phyloP scores from a whole-genome alignment of 495 filamentous ascomycete genomes.

The Penicillium lividum region DNA sequence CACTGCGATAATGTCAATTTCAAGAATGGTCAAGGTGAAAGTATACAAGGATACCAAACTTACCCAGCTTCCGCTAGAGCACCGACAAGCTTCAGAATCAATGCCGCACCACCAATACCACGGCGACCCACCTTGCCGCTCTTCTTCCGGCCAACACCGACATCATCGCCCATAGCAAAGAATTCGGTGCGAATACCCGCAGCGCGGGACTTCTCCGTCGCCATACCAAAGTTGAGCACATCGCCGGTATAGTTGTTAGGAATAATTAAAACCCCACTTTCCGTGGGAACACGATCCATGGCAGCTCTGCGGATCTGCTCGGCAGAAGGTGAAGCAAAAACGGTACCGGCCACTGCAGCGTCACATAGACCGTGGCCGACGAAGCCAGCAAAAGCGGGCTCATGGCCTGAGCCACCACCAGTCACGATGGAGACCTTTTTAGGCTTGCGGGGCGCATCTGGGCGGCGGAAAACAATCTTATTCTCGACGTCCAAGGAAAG shows the following conservation, averaged over 20 bases:
- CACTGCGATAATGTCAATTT: slow-evolving; percentile 24
- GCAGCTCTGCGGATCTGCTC: slow-evolving; percentile 83
- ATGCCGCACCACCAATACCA: slow-evolving; percentile 86
- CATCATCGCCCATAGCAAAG: slow-evolving; percentile 95
- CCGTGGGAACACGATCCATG: slow-evolving; percentile 65
- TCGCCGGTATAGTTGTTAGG: slow-evolving; percentile 74
- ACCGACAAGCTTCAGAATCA: slow-evolving; percentile 87
- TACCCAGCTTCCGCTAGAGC: slow-evolving; percentile 77
- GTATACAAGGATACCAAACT: slow-evolving; percentile 12
- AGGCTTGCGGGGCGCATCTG: slow-evolving; percentile 45
- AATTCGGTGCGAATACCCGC: slow-evolving; percentile 81
- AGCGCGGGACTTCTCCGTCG: slow-evolving; percentile 87
- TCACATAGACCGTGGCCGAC: slow-evolving; percentile 75
- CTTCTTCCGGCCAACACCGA: slow-evolving; percentile 79
- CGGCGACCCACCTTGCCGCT: slow-evolving; percentile 89
- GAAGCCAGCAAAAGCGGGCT: slow-evolving; percentile 81
- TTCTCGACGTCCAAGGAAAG: slow-evolving; percentile 75
- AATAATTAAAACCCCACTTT: slow-evolving; percentile 71
- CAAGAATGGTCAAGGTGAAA: neutral
- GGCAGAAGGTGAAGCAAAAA: slow-evolving; percentile 86
- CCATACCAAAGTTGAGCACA: slow-evolving; percentile 93
- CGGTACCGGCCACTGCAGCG: slow-evolving; percentile 85
- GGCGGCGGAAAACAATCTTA: slow-evolving; percentile 84
- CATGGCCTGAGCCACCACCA: slow-evolving; percentile 91
- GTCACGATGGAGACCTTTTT: slow-evolving; percentile 77